Percentiles rank a stretch among this genome's conserved stretches.
phyloP scores from a whole-genome alignment of 805 yeast species.

The Pichia californica region DNA sequence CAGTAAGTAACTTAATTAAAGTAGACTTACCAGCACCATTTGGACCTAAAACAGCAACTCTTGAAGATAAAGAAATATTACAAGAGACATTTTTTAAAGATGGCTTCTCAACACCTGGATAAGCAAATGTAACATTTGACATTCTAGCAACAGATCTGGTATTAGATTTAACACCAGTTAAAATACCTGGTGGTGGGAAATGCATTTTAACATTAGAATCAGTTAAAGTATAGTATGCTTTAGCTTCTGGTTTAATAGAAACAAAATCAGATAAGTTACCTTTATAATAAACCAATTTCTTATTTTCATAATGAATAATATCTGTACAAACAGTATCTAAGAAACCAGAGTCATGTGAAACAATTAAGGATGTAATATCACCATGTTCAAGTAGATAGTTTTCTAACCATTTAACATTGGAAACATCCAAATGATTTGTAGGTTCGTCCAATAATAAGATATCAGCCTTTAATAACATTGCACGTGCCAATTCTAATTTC shows the following conservation, averaged over 20 bases:
- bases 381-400: slow-evolving; percentile 78
- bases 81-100: slow-evolving; percentile 75
- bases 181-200: slow-evolving; percentile 96
- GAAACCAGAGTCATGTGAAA: slow-evolving; percentile 97
- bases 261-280: slow-evolving; percentile 94
- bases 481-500: slow-evolving; percentile 98
- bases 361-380: slow-evolving; percentile 88
- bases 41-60: slow-evolving; percentile 95
- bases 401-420: slow-evolving; percentile 89
- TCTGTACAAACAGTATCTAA: slow-evolving; percentile 94
- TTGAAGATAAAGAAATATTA: slow-evolving; percentile 89
- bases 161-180: slow-evolving; percentile 94
- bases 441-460: slow-evolving; percentile 94
- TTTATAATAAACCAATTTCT: slow-evolving; percentile 89
- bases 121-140: slow-evolving; percentile 76
- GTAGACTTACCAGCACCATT: slow-evolving; percentile 99
- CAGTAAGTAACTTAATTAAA: slow-evolving; percentile 86
- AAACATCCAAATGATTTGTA: slow-evolving; percentile 94
- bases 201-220: slow-evolving; percentile 94
- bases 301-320: slow-evolving; percentile 92
- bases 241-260: slow-evolving; percentile 89
- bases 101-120: slow-evolving; percentile 86
- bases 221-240: slow-evolving; percentile 87
- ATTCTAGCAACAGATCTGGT: slow-evolving; percentile 78
- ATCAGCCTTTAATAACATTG: slow-evolving; percentile 96